Percentiles rank a stretch among this genome's conserved stretches.
Conservation (phyloP, 306 rosid genomes). For the Gynostemma pentaphyllum region DNA sequence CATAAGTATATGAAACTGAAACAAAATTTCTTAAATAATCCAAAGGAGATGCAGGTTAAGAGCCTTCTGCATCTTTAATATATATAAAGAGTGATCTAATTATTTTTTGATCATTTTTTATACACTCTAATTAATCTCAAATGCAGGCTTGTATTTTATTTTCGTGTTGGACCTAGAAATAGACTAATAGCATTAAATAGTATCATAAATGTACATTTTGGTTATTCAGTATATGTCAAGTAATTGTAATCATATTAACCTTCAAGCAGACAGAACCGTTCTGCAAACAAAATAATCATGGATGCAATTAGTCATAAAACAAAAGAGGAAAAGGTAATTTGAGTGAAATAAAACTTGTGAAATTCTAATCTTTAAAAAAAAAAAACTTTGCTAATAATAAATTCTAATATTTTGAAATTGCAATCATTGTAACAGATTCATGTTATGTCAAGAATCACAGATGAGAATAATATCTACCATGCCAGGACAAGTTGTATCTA, state of each 20-base stretch:
- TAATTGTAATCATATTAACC: background rate
- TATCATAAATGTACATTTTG: background rate
- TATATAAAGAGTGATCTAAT: too few relatives aligned
- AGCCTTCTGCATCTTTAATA: background rate
- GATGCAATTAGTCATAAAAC: background rate
- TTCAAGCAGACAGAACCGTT: background rate
- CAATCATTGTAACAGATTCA: background rate
- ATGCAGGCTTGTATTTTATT: too few relatives aligned
- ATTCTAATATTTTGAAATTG: too few relatives aligned
- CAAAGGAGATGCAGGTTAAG: background rate
- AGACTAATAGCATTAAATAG: background rate
- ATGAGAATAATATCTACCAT: constrained; percentile 1
- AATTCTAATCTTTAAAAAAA: constrained; percentile 3
- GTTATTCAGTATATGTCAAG: background rate
- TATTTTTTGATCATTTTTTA: too few relatives aligned
- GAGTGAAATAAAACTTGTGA: background rate
- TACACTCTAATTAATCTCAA: too few relatives aligned
- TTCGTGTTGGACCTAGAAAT: too few relatives aligned
- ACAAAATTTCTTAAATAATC: background rate
- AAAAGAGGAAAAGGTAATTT: background rate
- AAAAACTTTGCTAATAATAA: too few relatives aligned
- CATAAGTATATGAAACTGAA: background rate
- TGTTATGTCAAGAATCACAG: background rate
- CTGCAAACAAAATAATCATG: background rate
- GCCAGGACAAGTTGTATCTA: background rate